These are phyloP conservation scores for Tetracladium marchalianum DNA, from an alignment of 495 filamentous ascomycete species.

Conservation along the genomic window DNA sequence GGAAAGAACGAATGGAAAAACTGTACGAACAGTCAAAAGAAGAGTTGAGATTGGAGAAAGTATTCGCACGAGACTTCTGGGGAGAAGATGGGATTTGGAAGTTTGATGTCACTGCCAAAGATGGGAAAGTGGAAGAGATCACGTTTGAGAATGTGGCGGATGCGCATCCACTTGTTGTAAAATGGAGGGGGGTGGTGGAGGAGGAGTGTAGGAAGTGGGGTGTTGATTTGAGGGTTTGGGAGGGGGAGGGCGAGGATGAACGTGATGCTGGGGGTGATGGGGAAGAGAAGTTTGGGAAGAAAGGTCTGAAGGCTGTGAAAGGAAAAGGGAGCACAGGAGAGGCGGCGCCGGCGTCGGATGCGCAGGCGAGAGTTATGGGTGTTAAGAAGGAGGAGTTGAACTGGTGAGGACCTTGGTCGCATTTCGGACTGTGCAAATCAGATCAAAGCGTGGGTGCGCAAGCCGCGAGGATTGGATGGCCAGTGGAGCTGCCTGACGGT, in stretches of 20 bases:
- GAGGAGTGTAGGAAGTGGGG: constrained; percentile 32
- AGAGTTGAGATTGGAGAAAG: constrained; percentile 49
- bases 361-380: constrained; percentile 5
- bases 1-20: constrained; percentile 23
- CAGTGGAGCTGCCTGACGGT: too few relatives aligned
- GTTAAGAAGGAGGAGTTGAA: constrained; percentile 11
- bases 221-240: constrained; percentile 26
- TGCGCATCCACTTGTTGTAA: constrained; percentile 47
- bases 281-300: neutral
- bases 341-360: neutral
- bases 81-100: constrained; percentile 50
- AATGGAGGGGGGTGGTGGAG: constrained; percentile 39
- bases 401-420: constrained; percentile 18
- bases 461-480: too few relatives aligned
- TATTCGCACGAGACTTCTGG: constrained; percentile 57
- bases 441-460: too few relatives aligned
- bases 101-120: constrained; percentile 38
- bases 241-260: constrained; percentile 4
- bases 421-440: too few relatives aligned
- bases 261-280: neutral
- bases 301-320: neutral
- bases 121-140: constrained; percentile 24
- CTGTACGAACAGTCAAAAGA: constrained; percentile 42
- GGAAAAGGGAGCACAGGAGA: neutral
- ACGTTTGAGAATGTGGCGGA: constrained; percentile 43